phyloP scores from a whole-genome alignment of 768 basidiomycete genomes.

The Tylopilus felleus region DNA sequence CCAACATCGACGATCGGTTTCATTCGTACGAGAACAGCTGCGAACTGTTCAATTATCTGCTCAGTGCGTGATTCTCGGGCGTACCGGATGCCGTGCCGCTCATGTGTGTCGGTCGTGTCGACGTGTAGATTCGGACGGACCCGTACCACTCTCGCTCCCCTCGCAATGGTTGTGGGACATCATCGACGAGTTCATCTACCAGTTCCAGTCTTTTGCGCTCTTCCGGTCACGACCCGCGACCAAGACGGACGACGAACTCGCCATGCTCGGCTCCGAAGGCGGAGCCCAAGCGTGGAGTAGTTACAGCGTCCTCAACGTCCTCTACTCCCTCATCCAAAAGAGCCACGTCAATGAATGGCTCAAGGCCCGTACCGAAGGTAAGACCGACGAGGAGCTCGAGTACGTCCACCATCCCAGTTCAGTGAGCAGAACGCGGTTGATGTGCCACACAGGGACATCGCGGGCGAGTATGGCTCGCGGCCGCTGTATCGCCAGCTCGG shows the following conservation, averaged over 20 bases:
- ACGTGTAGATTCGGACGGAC: conserved; percentile 77
- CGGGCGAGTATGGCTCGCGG: conserved; percentile 87
- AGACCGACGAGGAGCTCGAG: conserved; percentile 80
- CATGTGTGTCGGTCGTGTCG: neutral
- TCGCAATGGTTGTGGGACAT: conserved; percentile 99
- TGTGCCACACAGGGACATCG: conserved; percentile 56
- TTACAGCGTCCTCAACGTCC: conserved; percentile 95
- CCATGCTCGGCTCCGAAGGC: conserved; percentile 74
- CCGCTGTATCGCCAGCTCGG: conserved; percentile 94
- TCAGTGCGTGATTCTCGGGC: conserved; percentile 50
- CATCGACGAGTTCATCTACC: conserved; percentile 96
- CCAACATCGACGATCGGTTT: conserved; percentile 96
- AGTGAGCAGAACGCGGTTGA: neutral
- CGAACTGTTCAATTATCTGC: conserved; percentile 95
- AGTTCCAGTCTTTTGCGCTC: conserved; percentile 94
- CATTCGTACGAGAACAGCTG: conserved; percentile 98
- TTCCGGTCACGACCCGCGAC: conserved; percentile 83
- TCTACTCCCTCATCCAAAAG: conserved; percentile 98
- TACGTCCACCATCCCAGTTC: conserved; percentile 38
- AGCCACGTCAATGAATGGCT: conserved; percentile 94
- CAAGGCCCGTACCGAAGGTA: conserved; percentile 73
- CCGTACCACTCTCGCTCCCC: conserved; percentile 89
- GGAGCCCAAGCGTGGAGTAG: conserved; percentile 91
- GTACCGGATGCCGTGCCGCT: neutral
- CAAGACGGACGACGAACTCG: conserved; percentile 88